phyloP scores from a whole-genome alignment of 805 yeast species.

The Sugiyamaella boreocaroliniensis region DNA sequence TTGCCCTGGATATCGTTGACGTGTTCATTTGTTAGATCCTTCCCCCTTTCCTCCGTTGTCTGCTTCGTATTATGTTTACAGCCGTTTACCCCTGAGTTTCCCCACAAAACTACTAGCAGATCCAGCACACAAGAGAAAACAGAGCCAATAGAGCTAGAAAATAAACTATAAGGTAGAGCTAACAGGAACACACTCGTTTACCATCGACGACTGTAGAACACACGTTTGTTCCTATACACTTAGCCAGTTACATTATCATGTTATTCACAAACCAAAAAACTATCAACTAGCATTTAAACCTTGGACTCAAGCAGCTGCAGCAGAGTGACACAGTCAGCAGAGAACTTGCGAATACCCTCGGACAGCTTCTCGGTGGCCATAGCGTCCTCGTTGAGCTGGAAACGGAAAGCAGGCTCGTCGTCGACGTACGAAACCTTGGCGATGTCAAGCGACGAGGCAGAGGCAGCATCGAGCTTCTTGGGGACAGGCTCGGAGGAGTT shows the following conservation, averaged over 20 bases:
- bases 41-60: no score
- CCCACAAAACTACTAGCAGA: background rate
- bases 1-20: no score
- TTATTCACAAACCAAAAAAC: background rate
- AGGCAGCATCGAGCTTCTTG: slow-evolving; percentile 62
- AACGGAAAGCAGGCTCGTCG: slow-evolving; percentile 88
- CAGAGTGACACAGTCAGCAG: slow-evolving; percentile 85
- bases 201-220: no score
- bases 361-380: slow-evolving; percentile 97
- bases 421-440: slow-evolving; percentile 74
- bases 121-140: no score
- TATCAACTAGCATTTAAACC: slow-evolving; percentile 9
- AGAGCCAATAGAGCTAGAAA: no score
- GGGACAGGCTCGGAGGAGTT: slow-evolving; percentile 78
- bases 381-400: slow-evolving; percentile 85
- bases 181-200: no score
- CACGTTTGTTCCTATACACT: no score
- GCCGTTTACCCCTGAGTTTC: background rate
- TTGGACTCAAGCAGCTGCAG: slow-evolving; percentile 30
- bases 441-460: slow-evolving; percentile 48
- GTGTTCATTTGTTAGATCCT: no score
- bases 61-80: background rate
- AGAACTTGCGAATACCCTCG: slow-evolving; percentile 96
- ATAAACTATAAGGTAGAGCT: no score
- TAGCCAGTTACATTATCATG: background rate